Conservation (phyloP, 1,139 yeast genomes). For the Suhomyces bolitotheri region DNA sequence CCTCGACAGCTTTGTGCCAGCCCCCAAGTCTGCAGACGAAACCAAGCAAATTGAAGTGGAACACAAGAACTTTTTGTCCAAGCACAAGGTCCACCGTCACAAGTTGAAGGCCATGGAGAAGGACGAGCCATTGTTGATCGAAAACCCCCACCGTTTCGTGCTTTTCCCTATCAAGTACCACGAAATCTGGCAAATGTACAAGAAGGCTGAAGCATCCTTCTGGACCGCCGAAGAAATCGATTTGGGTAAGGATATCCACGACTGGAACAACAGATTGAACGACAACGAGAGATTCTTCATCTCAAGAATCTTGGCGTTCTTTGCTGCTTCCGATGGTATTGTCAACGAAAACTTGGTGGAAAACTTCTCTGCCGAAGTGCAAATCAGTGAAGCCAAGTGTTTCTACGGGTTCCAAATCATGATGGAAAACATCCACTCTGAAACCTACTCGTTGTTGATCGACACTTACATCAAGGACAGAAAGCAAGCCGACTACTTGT, state of each 20-base stretch:
- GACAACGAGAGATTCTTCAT: conserved; percentile 90
- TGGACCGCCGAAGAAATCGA: conserved; percentile 99
- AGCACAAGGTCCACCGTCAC: conserved; percentile 71
- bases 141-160: conserved; percentile 88
- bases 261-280: conserved; percentile 83
- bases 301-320: conserved; percentile 93
- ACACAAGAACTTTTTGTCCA: conserved; percentile 57
- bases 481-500: conserved; percentile 80
- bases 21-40: conserved; percentile 13
- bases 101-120: conserved; percentile 71
- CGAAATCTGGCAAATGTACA: conserved; percentile 98
- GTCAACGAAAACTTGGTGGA: conserved; percentile 97
- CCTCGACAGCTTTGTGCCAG: conserved; percentile 13
- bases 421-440: conserved; percentile 99
- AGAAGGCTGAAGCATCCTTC: conserved; percentile 98
- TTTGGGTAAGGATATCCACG: conserved; percentile 83
- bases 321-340: conserved; percentile 97
- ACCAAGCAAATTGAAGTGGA: conserved; percentile 19
- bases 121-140: conserved; percentile 85
- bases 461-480: conserved; percentile 96
- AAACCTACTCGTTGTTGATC: conserved; percentile 90
- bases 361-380: conserved; percentile 96
- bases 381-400: conserved; percentile 96
- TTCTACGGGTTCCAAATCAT: conserved; percentile 98
- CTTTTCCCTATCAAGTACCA: conserved; percentile 96